A percentile compares a stretch with the other conserved stretches of the same genome.
phyloP scores from a whole-genome alignment of 768 basidiomycete species.

The Agrocybe pediades region DNA sequence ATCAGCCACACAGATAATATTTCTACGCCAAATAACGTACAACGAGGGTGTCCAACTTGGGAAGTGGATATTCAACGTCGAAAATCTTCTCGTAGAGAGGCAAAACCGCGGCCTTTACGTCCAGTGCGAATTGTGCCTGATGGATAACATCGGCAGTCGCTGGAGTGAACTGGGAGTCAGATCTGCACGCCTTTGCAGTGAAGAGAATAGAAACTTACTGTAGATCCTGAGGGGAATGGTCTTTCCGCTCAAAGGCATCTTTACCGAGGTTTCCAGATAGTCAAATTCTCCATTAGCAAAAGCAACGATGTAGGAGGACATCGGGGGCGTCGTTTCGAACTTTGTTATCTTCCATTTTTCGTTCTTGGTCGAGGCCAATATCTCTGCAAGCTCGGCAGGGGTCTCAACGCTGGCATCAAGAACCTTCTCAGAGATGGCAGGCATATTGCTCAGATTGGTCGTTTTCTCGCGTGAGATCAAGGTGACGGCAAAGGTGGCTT shows the following conservation, averaged over 20 bases:
- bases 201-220: slow-evolving; percentile 39
- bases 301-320: slow-evolving; percentile 91
- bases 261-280: slow-evolving; percentile 73
- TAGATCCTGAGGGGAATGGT: slow-evolving; percentile 85
- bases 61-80: slow-evolving; percentile 88
- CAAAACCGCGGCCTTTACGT: slow-evolving; percentile 78
- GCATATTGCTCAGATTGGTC: slow-evolving; percentile 87
- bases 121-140: slow-evolving; percentile 85
- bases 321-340: slow-evolving; percentile 80
- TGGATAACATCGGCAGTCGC: slow-evolving; percentile 82
- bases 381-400: slow-evolving; percentile 32
- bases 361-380: slow-evolving; percentile 43
- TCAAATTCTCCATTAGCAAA: slow-evolving; percentile 83
- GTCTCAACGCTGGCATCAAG: slow-evolving; percentile 34
- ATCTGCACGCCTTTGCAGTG: background rate
- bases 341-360: slow-evolving; percentile 78
- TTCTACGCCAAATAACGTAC: slow-evolving; percentile 36
- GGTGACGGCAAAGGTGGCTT: slow-evolving; percentile 78
- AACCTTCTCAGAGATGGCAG: slow-evolving; percentile 61
- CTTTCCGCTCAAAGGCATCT: slow-evolving; percentile 78
- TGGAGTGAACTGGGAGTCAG: slow-evolving; percentile 26
- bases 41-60: slow-evolving; percentile 93
- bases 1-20: background rate
- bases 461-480: slow-evolving; percentile 79
- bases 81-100: slow-evolving; percentile 94